These are phyloP conservation scores for Epichloe elymi DNA, from an alignment of 2,329 filamentous ascomycete genomes.

Conservation along the genomic window DNA sequence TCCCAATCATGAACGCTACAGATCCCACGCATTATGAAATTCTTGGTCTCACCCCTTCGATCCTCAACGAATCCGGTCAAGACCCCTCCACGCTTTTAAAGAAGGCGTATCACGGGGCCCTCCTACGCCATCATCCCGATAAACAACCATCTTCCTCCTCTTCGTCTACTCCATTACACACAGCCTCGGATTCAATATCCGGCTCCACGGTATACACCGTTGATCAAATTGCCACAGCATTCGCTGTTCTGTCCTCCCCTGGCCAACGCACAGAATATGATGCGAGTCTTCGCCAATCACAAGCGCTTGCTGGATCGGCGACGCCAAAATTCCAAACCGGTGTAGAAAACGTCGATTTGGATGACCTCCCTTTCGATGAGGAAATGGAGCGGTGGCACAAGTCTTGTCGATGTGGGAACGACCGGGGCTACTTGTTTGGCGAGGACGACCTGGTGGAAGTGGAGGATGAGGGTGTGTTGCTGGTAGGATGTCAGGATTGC, in stretches of 20 bases:
- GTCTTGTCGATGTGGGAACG: conserved; percentile 51
- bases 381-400: conserved; percentile 37
- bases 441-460: conserved; percentile 48
- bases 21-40: conserved; percentile 46
- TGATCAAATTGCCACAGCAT: conserved; percentile 51
- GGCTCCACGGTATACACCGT: conserved; percentile 31
- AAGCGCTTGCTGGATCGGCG: conserved; percentile 6
- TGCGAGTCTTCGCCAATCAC: conserved; percentile 26
- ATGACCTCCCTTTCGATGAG: conserved; percentile 46
- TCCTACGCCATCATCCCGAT: conserved; percentile 54
- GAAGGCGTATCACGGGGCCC: conserved; percentile 49
- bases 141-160: conserved; percentile 24
- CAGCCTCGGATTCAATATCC: neutral
- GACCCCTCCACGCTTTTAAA: conserved; percentile 39
- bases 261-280: conserved; percentile 41
- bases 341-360: conserved; percentile 50
- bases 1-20: neutral
- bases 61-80: conserved; percentile 29
- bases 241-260: conserved; percentile 39
- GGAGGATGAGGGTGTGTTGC: conserved; percentile 43
- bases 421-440: conserved; percentile 42
- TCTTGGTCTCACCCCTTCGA: conserved; percentile 38
- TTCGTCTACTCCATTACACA: neutral
- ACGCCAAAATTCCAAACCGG: conserved; percentile 36
- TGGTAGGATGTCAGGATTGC: conserved; percentile 53